Conservation (phyloP, 108 stramenopile species). For the Asterionellopsis glacialis region DNA sequence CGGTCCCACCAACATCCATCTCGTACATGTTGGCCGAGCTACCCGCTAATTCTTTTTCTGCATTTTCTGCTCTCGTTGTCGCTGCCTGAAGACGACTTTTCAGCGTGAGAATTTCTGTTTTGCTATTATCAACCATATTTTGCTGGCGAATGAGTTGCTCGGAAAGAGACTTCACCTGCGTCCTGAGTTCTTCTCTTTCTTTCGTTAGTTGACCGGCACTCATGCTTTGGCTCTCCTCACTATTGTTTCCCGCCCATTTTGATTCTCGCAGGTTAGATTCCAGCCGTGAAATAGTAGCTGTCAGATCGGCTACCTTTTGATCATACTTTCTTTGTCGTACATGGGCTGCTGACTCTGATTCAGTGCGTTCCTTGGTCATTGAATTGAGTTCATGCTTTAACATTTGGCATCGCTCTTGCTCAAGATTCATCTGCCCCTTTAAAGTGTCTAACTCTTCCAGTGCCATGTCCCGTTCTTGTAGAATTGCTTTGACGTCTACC, state of each 20-base stretch:
- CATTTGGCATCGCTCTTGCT: constrained; percentile 39
- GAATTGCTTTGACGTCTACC: too few relatives aligned
- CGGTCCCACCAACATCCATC: constrained; percentile 19
- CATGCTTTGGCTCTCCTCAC: background rate
- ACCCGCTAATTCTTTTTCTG: constrained; percentile 35
- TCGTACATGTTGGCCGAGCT: constrained; percentile 15
- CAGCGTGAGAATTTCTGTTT: constrained; percentile 63
- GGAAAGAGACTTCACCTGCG: constrained; percentile 56
- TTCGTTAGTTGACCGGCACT: background rate
- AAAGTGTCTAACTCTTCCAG: constrained; percentile 46
- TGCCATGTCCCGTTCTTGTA: constrained; percentile 29
- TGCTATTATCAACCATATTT: constrained; percentile 39
- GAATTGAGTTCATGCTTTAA: constrained; percentile 62
- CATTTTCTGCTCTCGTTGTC: constrained; percentile 42
- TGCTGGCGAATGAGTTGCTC: constrained; percentile 70
- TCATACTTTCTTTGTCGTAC: constrained; percentile 58
- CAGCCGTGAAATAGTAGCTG: constrained; percentile 40
- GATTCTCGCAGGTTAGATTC: constrained; percentile 26
- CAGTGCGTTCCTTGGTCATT: constrained; percentile 62
- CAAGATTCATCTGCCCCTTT: constrained; percentile 42
- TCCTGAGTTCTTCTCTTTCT: constrained; percentile 30
- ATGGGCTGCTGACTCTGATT: constrained; percentile 44
- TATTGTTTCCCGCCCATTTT: background rate
- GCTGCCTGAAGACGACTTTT: constrained; percentile 72
- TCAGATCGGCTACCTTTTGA: constrained; percentile 60